Evolutionary conservation across 208 protist genomes (phyloP).

Genomic region (Crithidia bombi): DNA sequence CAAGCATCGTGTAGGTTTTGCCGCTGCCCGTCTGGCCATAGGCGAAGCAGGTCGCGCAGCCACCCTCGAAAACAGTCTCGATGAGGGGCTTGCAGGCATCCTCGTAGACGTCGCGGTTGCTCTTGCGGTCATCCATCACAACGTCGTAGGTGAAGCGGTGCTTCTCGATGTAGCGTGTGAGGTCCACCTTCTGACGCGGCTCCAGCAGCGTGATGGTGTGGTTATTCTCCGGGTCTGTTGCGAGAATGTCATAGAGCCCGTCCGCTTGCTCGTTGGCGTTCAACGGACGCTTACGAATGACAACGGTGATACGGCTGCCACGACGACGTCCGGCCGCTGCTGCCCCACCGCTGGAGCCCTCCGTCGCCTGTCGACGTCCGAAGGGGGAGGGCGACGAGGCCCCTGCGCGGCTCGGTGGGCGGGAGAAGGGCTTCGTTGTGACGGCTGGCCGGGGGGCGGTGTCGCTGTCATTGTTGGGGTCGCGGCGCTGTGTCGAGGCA

Average conservation of each 20-base stretch:
- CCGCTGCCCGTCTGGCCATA: slow-evolving; percentile 94
- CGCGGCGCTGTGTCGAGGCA: slow-evolving; percentile 44
- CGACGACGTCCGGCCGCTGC: slow-evolving; percentile 41
- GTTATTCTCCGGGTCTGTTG: slow-evolving; percentile 83
- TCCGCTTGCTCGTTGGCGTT: slow-evolving; percentile 77
- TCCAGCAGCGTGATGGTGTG: slow-evolving; percentile 83
- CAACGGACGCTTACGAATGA: slow-evolving; percentile 91
- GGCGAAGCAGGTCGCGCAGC: slow-evolving; percentile 92
- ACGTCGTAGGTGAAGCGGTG: slow-evolving; percentile 97
- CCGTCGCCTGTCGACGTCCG: slow-evolving; percentile 35
- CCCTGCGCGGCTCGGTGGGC: slow-evolving; percentile 65
- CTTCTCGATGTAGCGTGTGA: slow-evolving; percentile 96
- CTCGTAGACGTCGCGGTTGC: slow-evolving; percentile 92
- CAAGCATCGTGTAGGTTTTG: slow-evolving; percentile 94
- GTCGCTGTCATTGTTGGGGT: slow-evolving; percentile 54
- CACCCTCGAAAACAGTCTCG: slow-evolving; percentile 89
- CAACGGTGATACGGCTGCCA: slow-evolving; percentile 86
- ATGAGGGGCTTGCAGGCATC: slow-evolving; percentile 91
- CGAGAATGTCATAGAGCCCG: slow-evolving; percentile 89
- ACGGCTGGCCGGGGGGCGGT: slow-evolving; percentile 16
- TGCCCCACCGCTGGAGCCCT: slow-evolving; percentile 29
- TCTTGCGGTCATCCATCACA: slow-evolving; percentile 92
- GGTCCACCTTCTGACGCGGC: slow-evolving; percentile 94
- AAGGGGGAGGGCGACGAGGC: slow-evolving; percentile 59
- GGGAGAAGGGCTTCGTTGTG: slow-evolving; percentile 52